Evolutionary conservation across 768 basidiomycete species (phyloP), one percentile per base, ranked within the genome.

Genomic region (Termitomyces sp.): DNA sequence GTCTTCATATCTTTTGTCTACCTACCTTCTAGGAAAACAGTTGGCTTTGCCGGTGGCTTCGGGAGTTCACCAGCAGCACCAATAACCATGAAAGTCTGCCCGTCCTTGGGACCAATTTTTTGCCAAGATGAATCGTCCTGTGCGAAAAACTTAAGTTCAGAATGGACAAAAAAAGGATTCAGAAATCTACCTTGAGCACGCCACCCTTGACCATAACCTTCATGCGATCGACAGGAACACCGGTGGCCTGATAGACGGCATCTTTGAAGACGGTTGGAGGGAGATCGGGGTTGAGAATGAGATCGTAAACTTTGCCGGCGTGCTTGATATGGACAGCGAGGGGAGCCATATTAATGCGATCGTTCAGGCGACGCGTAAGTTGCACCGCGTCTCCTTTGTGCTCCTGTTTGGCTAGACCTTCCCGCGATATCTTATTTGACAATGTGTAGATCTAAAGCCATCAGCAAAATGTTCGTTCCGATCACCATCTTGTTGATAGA

Each of bases 171-270:
- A 53, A 39, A 47, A 37, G 49, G 34, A 24, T 36, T 44, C 18
- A 10, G 7, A n/a, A n/a, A 74, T 42, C 51, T 66, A 91, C 93
- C 84, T 95, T 96, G 66, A 97, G 82, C 55, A 93, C 80, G 37
- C 89, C 91, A 54, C 91, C 91, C 70, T 97, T 98, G 70, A 95
- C 82, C 90, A 97, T 95, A 62, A 98, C 89, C 75, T 98, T 99
- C 93, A 97, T 95, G 48, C 95, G 82, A 68, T 96, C 93, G 36
- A 84, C 72, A 3, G 92, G 94, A 3, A 98, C 89, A 8, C 93
- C 94, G 0, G 95, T 98, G 46, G 79, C 75, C 43, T 87, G 81
- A 67, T 90, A 91, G 34, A 98, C 79, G 5, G 84, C 78, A 60
- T 93, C 84, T 71, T 97, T 98, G 82, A 98, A 95, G 14, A 74